phyloP scores from a whole-genome alignment of 2,329 filamentous ascomycete species.

The Didymella keratinophila region DNA sequence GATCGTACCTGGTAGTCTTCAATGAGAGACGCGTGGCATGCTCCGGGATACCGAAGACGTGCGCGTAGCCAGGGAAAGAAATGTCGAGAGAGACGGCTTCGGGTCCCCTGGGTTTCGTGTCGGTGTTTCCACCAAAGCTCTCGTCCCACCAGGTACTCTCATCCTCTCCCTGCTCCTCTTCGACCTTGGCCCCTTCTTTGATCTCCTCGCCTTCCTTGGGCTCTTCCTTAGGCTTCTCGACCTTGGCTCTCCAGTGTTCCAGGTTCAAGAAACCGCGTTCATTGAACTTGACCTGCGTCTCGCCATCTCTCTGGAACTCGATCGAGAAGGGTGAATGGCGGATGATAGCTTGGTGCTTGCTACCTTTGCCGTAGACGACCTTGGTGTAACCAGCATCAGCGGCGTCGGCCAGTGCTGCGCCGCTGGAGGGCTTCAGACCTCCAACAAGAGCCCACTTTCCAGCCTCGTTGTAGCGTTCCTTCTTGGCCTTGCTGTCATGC shows the following conservation, averaged over 20 bases:
- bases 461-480: slow-evolving; percentile 94
- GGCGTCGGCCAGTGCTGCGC: slow-evolving; percentile 72
- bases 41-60: slow-evolving; percentile 94
- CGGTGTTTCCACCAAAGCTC: slow-evolving; percentile 91
- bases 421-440: slow-evolving; percentile 74
- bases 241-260: slow-evolving; percentile 93
- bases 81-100: slow-evolving; percentile 93
- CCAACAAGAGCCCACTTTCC: slow-evolving; percentile 87
- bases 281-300: slow-evolving; percentile 86
- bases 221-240: slow-evolving; percentile 67
- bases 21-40: slow-evolving; percentile 88
- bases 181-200: slow-evolving; percentile 54
- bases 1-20: slow-evolving; percentile 77
- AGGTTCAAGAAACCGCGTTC: slow-evolving; percentile 88
- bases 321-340: slow-evolving; percentile 82
- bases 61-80: slow-evolving; percentile 86
- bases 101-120: slow-evolving; percentile 92
- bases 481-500: slow-evolving; percentile 82
- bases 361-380: slow-evolving; percentile 79
- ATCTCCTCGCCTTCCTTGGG: slow-evolving; percentile 58
- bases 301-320: slow-evolving; percentile 84
- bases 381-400: slow-evolving; percentile 72
- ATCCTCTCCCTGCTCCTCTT: slow-evolving; percentile 64
- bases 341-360: slow-evolving; percentile 82
- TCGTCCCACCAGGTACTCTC: slow-evolving; percentile 99